A percentile compares a stretch with the other conserved stretches of the same genome.
Conservation (phyloP, 2,329 filamentous ascomycete genomes). For the Cladosporium phlei region DNA sequence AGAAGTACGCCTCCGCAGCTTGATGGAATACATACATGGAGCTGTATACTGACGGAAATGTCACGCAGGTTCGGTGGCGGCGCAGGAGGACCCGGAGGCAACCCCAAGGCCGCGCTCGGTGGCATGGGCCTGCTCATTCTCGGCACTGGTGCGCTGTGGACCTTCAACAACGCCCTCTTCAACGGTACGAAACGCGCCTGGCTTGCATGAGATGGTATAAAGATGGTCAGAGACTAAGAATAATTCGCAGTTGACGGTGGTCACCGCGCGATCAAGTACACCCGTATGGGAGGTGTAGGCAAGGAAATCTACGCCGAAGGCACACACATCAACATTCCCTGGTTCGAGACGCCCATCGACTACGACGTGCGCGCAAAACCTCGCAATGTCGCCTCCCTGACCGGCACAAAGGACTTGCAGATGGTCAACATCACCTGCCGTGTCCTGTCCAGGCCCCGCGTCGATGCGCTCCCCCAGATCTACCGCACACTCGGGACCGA, state of each 20-base stretch:
- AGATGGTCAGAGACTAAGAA: conserved; percentile 8
- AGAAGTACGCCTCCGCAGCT: conserved; percentile 25
- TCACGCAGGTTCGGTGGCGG: conserved; percentile 42
- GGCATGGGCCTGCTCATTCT: conserved; percentile 52
- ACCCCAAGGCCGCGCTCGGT: conserved; percentile 49
- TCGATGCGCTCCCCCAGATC: conserved; percentile 89
- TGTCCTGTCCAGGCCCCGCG: conserved; percentile 86
- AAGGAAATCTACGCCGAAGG: conserved; percentile 97
- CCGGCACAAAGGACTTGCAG: conserved; percentile 97
- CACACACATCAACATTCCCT: conserved; percentile 90
- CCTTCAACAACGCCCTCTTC: conserved; percentile 62
- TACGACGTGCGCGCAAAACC: conserved; percentile 98
- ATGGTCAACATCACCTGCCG: conserved; percentile 99
- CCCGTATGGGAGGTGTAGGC: conserved; percentile 78
- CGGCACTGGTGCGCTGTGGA: conserved; percentile 46
- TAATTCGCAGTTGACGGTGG: conserved; percentile 75
- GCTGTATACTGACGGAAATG: conserved; percentile 16
- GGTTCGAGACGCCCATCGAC: conserved; percentile 94
- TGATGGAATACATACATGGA: conserved; percentile 3
- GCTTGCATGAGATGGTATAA: neutral
- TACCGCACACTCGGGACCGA: conserved; percentile 93
- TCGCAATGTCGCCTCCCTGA: conserved; percentile 91
- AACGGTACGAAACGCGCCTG: conserved; percentile 49
- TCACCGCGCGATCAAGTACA: conserved; percentile 98
- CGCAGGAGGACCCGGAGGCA: conserved; percentile 43